Conservation (phyloP, 1,284 basidiomycete species). For the Calocybe gambosa region DNA sequence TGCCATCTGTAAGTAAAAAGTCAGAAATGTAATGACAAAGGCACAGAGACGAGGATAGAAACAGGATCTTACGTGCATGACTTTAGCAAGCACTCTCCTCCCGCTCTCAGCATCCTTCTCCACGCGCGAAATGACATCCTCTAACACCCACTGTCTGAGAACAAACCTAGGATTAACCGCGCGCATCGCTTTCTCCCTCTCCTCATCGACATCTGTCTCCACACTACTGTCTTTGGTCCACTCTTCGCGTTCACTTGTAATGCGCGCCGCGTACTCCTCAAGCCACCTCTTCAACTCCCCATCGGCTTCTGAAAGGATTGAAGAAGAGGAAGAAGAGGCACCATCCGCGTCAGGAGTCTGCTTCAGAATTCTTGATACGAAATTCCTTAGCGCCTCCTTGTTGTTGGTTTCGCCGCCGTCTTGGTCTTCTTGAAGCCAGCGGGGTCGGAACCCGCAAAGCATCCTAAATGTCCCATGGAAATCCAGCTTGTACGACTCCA, state of each 20-base stretch:
- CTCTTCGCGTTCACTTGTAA: constrained; percentile 43
- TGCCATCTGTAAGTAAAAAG: constrained; percentile 55
- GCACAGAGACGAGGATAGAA: constrained; percentile 5
- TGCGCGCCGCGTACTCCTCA: constrained; percentile 55
- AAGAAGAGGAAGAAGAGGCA: constrained; percentile 20
- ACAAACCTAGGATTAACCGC: constrained; percentile 82
- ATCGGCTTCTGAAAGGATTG: constrained; percentile 39
- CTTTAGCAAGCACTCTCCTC: constrained; percentile 62
- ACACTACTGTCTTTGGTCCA: constrained; percentile 35
- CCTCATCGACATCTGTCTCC: constrained; percentile 35
- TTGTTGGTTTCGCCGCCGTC: constrained; percentile 1
- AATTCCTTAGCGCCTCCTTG: constrained; percentile 27
- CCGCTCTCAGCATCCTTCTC: constrained; percentile 57
- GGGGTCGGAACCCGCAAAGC: constrained; percentile 60
- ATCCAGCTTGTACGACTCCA: constrained; percentile 70
- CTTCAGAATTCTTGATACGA: constrained; percentile 35
- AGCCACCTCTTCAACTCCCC: constrained; percentile 64
- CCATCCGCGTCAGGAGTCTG: constrained; percentile 31
- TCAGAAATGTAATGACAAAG: constrained; percentile 10
- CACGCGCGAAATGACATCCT: constrained; percentile 76
- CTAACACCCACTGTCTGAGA: constrained; percentile 87
- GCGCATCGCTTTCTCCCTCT: constrained; percentile 40
- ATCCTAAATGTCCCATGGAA: constrained; percentile 79
- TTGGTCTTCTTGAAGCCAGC: constrained; percentile 28
- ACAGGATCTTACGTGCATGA: constrained; percentile 62